Base-by-base conservation (phyloP, 192 early-diverging fungal species). In the Funneliformis geosporum region DNA sequence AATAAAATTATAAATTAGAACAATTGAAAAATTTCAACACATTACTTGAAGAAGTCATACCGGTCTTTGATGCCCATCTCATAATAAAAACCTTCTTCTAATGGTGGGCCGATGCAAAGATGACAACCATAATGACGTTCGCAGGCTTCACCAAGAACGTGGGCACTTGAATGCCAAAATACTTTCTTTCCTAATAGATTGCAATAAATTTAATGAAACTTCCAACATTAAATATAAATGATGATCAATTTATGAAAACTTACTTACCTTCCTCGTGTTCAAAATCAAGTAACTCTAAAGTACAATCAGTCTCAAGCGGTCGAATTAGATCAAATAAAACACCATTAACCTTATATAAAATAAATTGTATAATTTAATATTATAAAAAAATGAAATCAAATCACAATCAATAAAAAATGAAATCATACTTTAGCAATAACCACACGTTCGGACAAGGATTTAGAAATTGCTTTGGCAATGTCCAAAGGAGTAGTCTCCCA, bases 151-250 rank as follows among this genome's bases (percentile, higher is more conserved):
- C 98, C 98, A 75, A 99, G 84, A 82, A 98, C 93, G 86, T 98
- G 97, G 11, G 98, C 98, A 76, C 93, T 94, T 33, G 97, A 98
- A 87, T 98, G 98, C 98, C 98, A 99, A 87, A 95, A 99, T 33
- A 99, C 98, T 86, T 86, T 89, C 86, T 94, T 95, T 33, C 65
- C 77, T 79, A 60, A 47, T 9, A 70, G 40, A 70, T 61, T 23
- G 69, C 25, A 60, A 23, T 59, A 39, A 0, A 28, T 55, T 68
- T 16, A 12, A 10, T 11, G 7, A 1, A 10, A 66, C 11, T 16
- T 47, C 1, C 43, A 1, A 14, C 23, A 23, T 43, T 2, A n/a
- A 8, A 64, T 40, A 14, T 66, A 23, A 66, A 11, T n/a, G 66
- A 23, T n/a, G 66, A 23, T n/a, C 8, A 59, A 44, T n/a, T 66